A percentile compares a stretch with the other conserved stretches of the same genome.
phyloP scores from a whole-genome alignment of 495 filamentous ascomycete genomes.

The Achaetomiella virescens region DNA sequence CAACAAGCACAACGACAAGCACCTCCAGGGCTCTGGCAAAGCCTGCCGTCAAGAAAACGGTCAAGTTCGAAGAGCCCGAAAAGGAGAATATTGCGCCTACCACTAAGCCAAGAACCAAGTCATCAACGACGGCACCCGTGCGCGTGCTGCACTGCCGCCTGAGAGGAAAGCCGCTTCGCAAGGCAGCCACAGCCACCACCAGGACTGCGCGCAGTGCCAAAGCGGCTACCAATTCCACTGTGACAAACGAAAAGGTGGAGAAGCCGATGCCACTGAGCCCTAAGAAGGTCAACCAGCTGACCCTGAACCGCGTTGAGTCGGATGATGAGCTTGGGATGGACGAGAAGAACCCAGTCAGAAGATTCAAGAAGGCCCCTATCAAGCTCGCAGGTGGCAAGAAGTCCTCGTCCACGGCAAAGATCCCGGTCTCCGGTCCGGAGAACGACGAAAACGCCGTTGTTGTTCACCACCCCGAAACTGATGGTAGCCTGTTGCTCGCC shows the following conservation, averaged over 20 bases:
- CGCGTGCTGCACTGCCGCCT: constrained; percentile 14
- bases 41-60: constrained; percentile 44
- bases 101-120: constrained; percentile 20
- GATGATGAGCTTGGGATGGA: constrained; percentile 50
- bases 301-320: constrained; percentile 34
- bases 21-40: constrained; percentile 30
- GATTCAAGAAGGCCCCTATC: constrained; percentile 44
- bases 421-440: background rate
- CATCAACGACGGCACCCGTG: constrained; percentile 8
- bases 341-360: constrained; percentile 44
- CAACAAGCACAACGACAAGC: constrained; percentile 18
- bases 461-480: constrained; percentile 17
- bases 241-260: constrained; percentile 11
- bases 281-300: constrained; percentile 51
- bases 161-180: constrained; percentile 24
- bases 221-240: constrained; percentile 1
- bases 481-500: constrained; percentile 27
- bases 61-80: constrained; percentile 52
- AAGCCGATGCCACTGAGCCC: constrained; percentile 42
- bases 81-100: constrained; percentile 47
- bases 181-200: constrained; percentile 12
- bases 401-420: background rate
- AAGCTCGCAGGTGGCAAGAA: constrained; percentile 25
- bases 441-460: constrained; percentile 13
- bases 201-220: constrained; percentile 16